Evolutionary conservation across 306 rosid genomes (phyloP), one percentile per base, ranked within the genome.

Genomic region (Glycine latifolia): DNA sequence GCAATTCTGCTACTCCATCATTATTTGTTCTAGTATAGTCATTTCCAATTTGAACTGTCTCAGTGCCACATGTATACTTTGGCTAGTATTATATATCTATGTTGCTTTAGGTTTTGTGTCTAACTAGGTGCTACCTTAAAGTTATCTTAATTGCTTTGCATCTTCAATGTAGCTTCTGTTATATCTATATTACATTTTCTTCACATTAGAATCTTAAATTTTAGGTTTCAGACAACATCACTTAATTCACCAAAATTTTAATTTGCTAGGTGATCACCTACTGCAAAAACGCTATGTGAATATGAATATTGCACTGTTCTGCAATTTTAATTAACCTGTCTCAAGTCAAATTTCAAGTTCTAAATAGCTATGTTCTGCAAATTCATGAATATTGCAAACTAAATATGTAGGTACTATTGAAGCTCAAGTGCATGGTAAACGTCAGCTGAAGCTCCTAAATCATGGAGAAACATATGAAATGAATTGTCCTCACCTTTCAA

Each of bases 1-100:
- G 63, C 71, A 55, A 46, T 53, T 72, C 65, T 63, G 48, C n/a
- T 63, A 63, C 17, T 63, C 43, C 5, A 6, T 65, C 44, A 12
- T 35, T 41, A 66, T 41, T 31, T 66, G 13, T 39, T 65, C 8
- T 62, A 62, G 6, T 14, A 14, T 37, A 14, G 48, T 65, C 20
- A 37, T 11, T 63, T 41, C 47, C 13, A 63, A 63, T 35, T 63
- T 35, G 12, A 66, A 39, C 11, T 7, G 49, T 10, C 47, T n/a
- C 50, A 0, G 5, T 66, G 71, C 20, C 49, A 7, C 3, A 41
- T 39, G 11, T 65, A 39, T n/a, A 62, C 31, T 63, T 31, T 6
- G n/a, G 15, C n/a, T 61, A 26, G 68, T 12, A 62, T 39, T 0
- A 5, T 39, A 39, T 39, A 39, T 3, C 43, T 39, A 39, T 62